Evolutionary conservation across 75 land plant genomes (phyloP), one percentile per base, ranked within the genome.

Genomic region (Adiantum capillusveneris): DNA sequence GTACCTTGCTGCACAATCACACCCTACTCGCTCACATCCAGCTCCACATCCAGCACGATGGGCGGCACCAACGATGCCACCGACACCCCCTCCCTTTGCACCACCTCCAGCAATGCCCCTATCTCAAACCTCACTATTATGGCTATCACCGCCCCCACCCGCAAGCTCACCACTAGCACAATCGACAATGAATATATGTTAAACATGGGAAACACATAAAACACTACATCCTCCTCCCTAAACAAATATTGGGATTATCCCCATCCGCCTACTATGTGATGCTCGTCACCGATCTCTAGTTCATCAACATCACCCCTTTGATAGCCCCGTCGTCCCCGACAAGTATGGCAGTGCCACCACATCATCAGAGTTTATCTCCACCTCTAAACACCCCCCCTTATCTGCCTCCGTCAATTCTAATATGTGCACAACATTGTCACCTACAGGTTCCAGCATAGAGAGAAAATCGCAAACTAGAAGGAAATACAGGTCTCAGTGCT

Each of bases 291-390:
- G 73, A 53, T 0, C 82, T 65, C 28, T 69, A 56, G 74, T 87
- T 88, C 2, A 82, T 87, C 37, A 87, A 68, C 88, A 87, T 84
- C 31, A 87, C 91, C 83, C 92, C 48, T 87, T 87, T 0, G 92
- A 85, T 2, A 87, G 70, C 39, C 92, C 92, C 11, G 88, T 84
- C 0, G 92, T 87, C 1, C 92, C 92, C 0, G 85, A 84, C 0
- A 85, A 84, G 71, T 78, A 87, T 0, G 92, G 92, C 65, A 87
- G 65, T 50, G 85, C 92, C 55, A 80, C 92, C 17, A 76, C 80
- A 49, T 87, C 92, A 31, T 87, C 88, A 0, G 85, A 63, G 9
- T 59, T 25, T 48, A 81, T 65, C 36, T 87, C 88, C 1, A 84
- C 65, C 12, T 63, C 28, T 51, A 79, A 65, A 29, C 60, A 34